Evolutionary conservation across 1,284 basidiomycete genomes (phyloP), one percentile per base, ranked within the genome.

Genomic region (Pseudozyma hubeiensis): DNA sequence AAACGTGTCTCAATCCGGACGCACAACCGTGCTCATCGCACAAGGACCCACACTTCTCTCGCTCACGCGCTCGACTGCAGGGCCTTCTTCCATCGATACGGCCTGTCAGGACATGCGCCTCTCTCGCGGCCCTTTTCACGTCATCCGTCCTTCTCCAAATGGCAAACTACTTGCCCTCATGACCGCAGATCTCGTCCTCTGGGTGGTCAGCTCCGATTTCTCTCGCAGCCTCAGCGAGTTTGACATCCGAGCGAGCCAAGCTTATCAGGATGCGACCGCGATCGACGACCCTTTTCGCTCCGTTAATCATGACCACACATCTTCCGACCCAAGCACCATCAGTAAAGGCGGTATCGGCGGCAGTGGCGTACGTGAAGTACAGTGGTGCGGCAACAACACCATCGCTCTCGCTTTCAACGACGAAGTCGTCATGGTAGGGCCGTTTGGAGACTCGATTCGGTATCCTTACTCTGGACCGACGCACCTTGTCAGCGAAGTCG

Each of bases 311-410:
- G 40, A n/a, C 29, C 39, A 8, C 1, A 6, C 43, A 24, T 14
- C 41, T 39, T 5, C 39, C 49, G 8, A 17, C 55, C 33, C 50
- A 44, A 1, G 29, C 41, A 7, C 13, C 43, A 6, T 19, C 29
- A 3, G 7, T 45, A 72, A 69, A 35, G 79, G 73, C 16, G 77
- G 75, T 3, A 62, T 81, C 8, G 77, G 73, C 11, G 66, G 66
- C 30, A 79, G 80, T 11, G 82, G 80, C 2, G 53, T 82, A 1
- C 57, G 64, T 13, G 63, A 66, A 29, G 63, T 95, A 0, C 91
- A 92, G 80, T 99, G 97, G 97, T 98, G 95, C 81, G 95, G 95
- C 6, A 94, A 94, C 82, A 94, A 99, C 84, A 93, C 94, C 0
- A 91, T 99, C 30, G 88, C 94, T 3, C 88, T 98, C 16, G 91